These are phyloP conservation scores for Metroxylon sagu DNA, from an alignment of 176 grass and related monocot genomes.

Conservation along the genomic window DNA sequence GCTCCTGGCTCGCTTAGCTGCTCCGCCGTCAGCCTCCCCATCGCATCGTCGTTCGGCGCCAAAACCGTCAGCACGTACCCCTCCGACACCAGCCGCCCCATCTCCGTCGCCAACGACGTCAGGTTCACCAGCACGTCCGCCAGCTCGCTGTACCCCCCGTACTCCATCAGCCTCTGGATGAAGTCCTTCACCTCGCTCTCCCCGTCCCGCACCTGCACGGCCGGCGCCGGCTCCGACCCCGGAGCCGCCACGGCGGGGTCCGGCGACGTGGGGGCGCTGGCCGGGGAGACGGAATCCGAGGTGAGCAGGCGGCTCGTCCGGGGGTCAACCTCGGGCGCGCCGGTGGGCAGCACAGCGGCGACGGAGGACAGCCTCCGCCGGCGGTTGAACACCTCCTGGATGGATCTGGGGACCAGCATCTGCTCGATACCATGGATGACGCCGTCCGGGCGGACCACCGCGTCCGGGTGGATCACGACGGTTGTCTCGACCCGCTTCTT, in stretches of 20 bases:
- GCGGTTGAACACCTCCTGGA: conserved; percentile 83
- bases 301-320: conserved; percentile 43
- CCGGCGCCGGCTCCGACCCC: conserved; percentile 19
- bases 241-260: conserved; percentile 33
- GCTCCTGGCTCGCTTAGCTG: conserved; percentile 57
- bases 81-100: conserved; percentile 71
- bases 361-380: conserved; percentile 55
- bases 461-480: conserved; percentile 26
- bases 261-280: conserved; percentile 51
- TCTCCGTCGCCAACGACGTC: conserved; percentile 63
- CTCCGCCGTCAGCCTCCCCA: conserved; percentile 53
- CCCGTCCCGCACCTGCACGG: conserved; percentile 48
- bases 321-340: conserved; percentile 58
- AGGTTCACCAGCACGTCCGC: conserved; percentile 82
- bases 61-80: conserved; percentile 71
- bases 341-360: conserved; percentile 43
- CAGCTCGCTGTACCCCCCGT: conserved; percentile 91
- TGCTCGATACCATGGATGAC: conserved; percentile 64
- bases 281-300: conserved; percentile 34
- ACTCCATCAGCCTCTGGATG: conserved; percentile 68
- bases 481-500: conserved; percentile 24
- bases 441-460: conserved; percentile 47
- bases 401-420: conserved; percentile 45
- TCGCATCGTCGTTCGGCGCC: conserved; percentile 73
- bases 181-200: conserved; percentile 86